Percentiles rank a stretch among this genome's conserved stretches.
phyloP scores from a whole-genome alignment of 2,329 filamentous ascomycete species.

The Trichoderma sp. region DNA sequence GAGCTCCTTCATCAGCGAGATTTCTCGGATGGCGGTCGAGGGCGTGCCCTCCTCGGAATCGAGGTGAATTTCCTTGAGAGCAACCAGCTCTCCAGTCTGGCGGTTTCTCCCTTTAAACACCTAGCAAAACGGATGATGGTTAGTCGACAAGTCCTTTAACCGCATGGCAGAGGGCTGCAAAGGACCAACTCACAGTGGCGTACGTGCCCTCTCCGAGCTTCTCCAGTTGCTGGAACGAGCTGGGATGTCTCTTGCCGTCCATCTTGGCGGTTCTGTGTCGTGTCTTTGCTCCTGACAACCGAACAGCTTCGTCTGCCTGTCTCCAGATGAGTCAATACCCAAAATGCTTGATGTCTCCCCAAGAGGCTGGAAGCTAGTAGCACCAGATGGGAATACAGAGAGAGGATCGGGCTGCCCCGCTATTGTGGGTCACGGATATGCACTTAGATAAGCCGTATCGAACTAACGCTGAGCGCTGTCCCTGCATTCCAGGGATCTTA shows the following conservation, averaged over 20 bases:
- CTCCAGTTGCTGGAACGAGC: slow-evolving; percentile 98
- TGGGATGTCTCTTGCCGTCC: slow-evolving; percentile 90
- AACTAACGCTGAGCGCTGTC: neutral
- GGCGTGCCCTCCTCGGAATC: slow-evolving; percentile 98
- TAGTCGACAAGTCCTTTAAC: neutral
- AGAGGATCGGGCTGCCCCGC: slow-evolving; percentile 11
- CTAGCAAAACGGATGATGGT: slow-evolving; percentile 43
- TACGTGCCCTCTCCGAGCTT: slow-evolving; percentile 99
- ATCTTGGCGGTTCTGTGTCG: slow-evolving; percentile 47
- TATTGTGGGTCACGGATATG: slow-evolving; percentile 3
- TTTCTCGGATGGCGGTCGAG: slow-evolving; percentile 95
- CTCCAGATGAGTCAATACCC: neutral
- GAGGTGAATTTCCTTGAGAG: slow-evolving; percentile 97
- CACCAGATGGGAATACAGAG: neutral
- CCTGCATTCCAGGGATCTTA: slow-evolving; percentile 3
- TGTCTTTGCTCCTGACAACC: neutral
- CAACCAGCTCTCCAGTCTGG: slow-evolving; percentile 93
- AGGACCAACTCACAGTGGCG: slow-evolving; percentile 69
- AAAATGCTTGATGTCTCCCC: neutral
- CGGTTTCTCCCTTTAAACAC: slow-evolving; percentile 98
- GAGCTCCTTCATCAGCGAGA: slow-evolving; percentile 98
- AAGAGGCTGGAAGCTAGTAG: neutral
- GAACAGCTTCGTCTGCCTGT: neutral
- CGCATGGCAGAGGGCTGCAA: neutral
- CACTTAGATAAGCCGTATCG: slow-evolving; percentile 17